Conservation (phyloP, 768 basidiomycete genomes). For the Lactarius sp. region DNA sequence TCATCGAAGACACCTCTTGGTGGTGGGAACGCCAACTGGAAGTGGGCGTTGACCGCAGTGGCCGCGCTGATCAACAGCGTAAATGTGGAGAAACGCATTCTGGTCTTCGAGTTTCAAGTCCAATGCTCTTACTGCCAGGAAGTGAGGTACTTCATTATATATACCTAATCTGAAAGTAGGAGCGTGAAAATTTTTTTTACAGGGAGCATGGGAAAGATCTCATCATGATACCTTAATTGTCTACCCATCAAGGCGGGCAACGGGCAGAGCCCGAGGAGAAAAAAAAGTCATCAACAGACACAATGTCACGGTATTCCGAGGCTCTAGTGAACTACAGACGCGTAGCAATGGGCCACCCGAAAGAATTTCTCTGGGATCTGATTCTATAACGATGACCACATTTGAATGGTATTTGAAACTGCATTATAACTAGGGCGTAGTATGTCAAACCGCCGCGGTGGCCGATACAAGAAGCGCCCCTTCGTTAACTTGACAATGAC, state of each 20-base stretch:
- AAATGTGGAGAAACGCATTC: constrained; percentile 33
- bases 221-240: neutral
- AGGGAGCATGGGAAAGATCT: neutral
- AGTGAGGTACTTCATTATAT: neutral
- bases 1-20: constrained; percentile 68
- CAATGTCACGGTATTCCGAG: too few relatives aligned
- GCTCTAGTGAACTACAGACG: too few relatives aligned
- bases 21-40: constrained; percentile 70
- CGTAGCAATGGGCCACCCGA: too few relatives aligned
- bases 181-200: constrained; percentile 24
- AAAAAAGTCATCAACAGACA: too few relatives aligned
- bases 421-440: too few relatives aligned
- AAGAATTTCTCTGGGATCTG: too few relatives aligned
- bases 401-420: too few relatives aligned
- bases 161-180: neutral
- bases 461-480: too few relatives aligned
- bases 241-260: neutral
- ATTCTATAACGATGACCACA: too few relatives aligned
- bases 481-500: too few relatives aligned
- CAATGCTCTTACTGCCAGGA: neutral
- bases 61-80: constrained; percentile 37
- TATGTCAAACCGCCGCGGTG: too few relatives aligned
- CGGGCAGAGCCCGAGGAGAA: too few relatives aligned
- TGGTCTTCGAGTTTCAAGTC: neutral
- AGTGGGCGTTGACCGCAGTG: constrained; percentile 60